A percentile compares a stretch with the other conserved stretches of the same genome.
Conservation (phyloP, 1,139 yeast species). For the Yamadazyma kanchanaburiensis region DNA sequence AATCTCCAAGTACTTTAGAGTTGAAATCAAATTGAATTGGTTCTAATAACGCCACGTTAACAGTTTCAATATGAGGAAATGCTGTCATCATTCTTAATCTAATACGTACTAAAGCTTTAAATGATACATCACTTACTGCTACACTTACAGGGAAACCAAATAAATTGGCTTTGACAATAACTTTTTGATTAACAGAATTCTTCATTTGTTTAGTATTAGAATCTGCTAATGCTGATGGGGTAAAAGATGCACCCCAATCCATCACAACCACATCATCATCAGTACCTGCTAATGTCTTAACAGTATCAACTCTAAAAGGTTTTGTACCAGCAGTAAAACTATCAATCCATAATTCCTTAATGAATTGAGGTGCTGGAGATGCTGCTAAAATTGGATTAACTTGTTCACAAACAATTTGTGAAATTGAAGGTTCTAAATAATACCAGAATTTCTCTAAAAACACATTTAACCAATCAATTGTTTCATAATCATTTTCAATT, state of each 20-base stretch:
- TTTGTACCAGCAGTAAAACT: constrained; percentile 90
- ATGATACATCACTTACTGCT: constrained; percentile 58
- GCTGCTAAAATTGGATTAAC: constrained; percentile 79
- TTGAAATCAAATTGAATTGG: constrained; percentile 86
- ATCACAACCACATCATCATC: constrained; percentile 89
- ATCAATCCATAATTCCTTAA: constrained; percentile 80
- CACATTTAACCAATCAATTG: constrained; percentile 92
- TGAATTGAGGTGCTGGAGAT: constrained; percentile 76
- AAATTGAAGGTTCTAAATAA: constrained; percentile 83
- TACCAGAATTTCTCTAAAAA: constrained; percentile 90
- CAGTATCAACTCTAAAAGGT: constrained; percentile 89
- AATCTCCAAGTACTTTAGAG: constrained; percentile 68
- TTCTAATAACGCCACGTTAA: constrained; percentile 77
- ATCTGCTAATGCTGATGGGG: constrained; percentile 87
- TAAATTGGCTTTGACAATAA: constrained; percentile 62
- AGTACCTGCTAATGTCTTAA: constrained; percentile 84
- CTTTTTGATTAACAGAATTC: constrained; percentile 76
- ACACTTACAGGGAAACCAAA: constrained; percentile 69
- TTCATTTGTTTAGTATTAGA: constrained; percentile 79
- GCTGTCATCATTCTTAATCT: constrained; percentile 85
- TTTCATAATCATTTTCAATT: constrained; percentile 84
- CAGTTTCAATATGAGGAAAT: constrained; percentile 90
- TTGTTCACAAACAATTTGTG: constrained; percentile 81
- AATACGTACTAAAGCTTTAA: constrained; percentile 68
- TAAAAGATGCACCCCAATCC: constrained; percentile 91